phyloP scores from a whole-genome alignment of 768 basidiomycete genomes.

The Kwoniella heveanensis region DNA sequence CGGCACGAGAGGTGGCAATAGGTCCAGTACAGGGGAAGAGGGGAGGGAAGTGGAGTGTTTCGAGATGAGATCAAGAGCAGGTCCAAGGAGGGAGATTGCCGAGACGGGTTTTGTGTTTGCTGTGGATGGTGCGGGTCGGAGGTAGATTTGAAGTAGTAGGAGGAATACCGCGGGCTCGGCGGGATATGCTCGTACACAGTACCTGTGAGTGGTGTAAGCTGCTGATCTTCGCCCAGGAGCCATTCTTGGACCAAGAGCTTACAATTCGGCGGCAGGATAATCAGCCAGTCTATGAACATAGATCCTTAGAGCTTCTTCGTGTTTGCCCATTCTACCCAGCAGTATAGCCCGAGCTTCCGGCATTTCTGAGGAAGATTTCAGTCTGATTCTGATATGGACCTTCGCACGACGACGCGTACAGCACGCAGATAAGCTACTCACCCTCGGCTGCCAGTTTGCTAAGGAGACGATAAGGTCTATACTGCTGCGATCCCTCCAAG shows the following conservation, averaged over 20 bases:
- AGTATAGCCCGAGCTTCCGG: constrained; percentile 90
- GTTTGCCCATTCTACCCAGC: constrained; percentile 82
- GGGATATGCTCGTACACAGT: constrained; percentile 82
- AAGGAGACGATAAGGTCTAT: constrained; percentile 77
- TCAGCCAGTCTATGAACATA: constrained; percentile 87
- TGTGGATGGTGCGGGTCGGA: constrained; percentile 68
- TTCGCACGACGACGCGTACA: too few relatives aligned
- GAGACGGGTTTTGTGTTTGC: constrained; percentile 18
- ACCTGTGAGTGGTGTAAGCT: constrained; percentile 60
- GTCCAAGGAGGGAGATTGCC: constrained; percentile 63
- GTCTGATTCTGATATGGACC: too few relatives aligned
- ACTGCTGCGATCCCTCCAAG: constrained; percentile 69
- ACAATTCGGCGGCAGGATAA: constrained; percentile 87
- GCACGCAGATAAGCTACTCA: constrained; percentile 53
- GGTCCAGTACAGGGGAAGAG: constrained; percentile 74
- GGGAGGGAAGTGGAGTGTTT: constrained; percentile 82
- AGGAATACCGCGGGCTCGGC: constrained; percentile 70
- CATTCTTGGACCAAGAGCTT: constrained; percentile 52
- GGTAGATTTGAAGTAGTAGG: constrained; percentile 81
- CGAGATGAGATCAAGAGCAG: constrained; percentile 84
- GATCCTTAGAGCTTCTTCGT: constrained; percentile 90
- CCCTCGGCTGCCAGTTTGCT: constrained; percentile 79
- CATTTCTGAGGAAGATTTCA: too few relatives aligned
- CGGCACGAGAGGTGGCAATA: constrained; percentile 86
- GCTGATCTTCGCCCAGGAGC: too few relatives aligned